Evolutionary conservation across 2,329 filamentous ascomycete species (phyloP).

Genomic region (Falciphora oryzae): DNA sequence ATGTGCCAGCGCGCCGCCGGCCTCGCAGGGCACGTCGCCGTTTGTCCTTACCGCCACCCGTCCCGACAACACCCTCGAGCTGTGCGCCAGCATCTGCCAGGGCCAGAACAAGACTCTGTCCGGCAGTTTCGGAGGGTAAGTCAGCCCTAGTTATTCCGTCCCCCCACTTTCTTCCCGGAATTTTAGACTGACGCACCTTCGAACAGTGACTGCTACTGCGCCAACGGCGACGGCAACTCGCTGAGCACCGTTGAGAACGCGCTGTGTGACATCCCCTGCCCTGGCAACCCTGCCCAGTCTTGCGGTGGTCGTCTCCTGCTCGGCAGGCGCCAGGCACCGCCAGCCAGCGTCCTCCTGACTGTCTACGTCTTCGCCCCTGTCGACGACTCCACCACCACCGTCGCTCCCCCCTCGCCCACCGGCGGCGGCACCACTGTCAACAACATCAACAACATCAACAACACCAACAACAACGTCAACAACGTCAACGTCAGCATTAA

Average conservation of each 20-base stretch:
- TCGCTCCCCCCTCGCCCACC: background rate
- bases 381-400: background rate
- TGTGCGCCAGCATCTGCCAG: conserved; percentile 6
- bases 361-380: background rate
- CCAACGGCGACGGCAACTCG: background rate
- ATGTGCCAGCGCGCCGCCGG: background rate
- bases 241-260: background rate
- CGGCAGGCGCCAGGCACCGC: conserved; percentile 1
- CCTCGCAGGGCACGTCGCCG: background rate
- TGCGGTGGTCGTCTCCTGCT: conserved; percentile 1
- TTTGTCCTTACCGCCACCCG: background rate
- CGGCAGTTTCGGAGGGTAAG: background rate
- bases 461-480: conserved; percentile 3
- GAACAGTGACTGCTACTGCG: conserved; percentile 7
- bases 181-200: background rate
- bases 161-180: too few species aligned
- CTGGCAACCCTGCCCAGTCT: background rate
- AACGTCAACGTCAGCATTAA: conserved; percentile 1
- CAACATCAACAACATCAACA: conserved; percentile 7
- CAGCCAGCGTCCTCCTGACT: background rate
- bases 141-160: background rate
- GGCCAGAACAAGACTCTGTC: background rate
- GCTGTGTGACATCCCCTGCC: conserved; percentile 1
- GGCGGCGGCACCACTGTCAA: background rate
- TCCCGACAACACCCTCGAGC: background rate